Base-by-base conservation (phyloP, 805 yeast species). In the Yarrowia keelungensis region DNA sequence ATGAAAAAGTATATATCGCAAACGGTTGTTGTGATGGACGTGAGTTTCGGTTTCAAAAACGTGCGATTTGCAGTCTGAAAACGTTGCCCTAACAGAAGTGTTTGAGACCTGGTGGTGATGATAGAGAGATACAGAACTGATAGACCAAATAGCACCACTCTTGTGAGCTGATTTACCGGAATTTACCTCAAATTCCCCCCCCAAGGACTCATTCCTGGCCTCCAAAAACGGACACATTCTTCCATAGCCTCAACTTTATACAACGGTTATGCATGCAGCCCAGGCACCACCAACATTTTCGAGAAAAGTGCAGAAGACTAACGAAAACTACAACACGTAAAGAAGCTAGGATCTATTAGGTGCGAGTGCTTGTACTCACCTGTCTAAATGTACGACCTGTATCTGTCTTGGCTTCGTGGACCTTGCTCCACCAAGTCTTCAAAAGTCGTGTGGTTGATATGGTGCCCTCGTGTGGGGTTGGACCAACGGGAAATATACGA, bases 381-480 rank as follows among this genome's bases (percentile, higher is more conserved):
- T 35, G n/a, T 11, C 19, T 26, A 38, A 43, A 62, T 73, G 73
- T 73, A 1, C 58, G 72, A 69, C 68, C 71, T 74, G 75, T 73
- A 73, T 73, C 75, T 73, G 75, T 73, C 75, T 69, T 73, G 69
- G 56, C 54, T 47, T 62, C 67, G 56, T 62, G 38, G 67, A n/a
- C 67, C 67, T 62, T 22, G 56, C 56, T 47, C 56, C 67, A 39
- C 56, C 67, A 72, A 71, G 74, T 72, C 73, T 72, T 73, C 73
- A 71, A 10, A 68, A 32, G 56, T 36, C 46, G 53, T 26, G 32
- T 26, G 68, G 16, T 45, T 64, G 50, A 47, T 45, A 38, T 53
- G 12, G 16, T 38, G 66, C 66, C 66, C 46, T 38, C 47, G 49
- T 47, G 68, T 61, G 66, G 45, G 53, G 53, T 62, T 62, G 54